Evolutionary conservation across 2,329 filamentous ascomycete genomes (phyloP).

Genomic region (Cladophialophora psammophila): DNA sequence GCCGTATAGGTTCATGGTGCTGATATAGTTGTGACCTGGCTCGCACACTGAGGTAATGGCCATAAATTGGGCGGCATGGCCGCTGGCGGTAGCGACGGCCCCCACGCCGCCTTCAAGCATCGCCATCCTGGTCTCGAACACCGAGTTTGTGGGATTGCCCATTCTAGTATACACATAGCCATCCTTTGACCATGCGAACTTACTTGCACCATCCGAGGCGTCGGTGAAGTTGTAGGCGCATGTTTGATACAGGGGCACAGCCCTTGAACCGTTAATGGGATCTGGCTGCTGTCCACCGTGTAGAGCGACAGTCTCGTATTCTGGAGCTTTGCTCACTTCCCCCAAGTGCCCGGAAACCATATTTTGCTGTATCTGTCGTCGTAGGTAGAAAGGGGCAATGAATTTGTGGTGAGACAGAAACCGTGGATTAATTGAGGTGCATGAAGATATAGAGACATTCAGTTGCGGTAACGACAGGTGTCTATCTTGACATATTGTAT

Average conservation of each 20-base stretch:
- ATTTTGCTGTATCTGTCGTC: conserved; percentile 11
- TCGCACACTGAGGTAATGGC: conserved; percentile 77
- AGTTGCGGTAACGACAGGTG: background rate
- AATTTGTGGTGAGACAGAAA: background rate
- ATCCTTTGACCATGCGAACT: conserved; percentile 94
- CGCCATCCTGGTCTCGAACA: conserved; percentile 76
- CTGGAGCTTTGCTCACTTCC: conserved; percentile 43
- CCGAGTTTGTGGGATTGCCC: conserved; percentile 92
- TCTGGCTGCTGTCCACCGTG: conserved; percentile 85
- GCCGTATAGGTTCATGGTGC: conserved; percentile 84
- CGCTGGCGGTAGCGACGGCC: conserved; percentile 69
- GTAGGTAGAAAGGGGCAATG: background rate
- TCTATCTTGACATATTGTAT: conserved; percentile 1
- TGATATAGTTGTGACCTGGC: conserved; percentile 85
- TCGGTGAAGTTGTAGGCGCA: conserved; percentile 93
- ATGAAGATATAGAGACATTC: background rate
- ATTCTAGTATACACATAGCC: conserved; percentile 98
- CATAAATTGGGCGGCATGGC: conserved; percentile 88
- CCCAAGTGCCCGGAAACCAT: conserved; percentile 47
- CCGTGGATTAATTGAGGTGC: background rate
- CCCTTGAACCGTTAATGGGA: conserved; percentile 80
- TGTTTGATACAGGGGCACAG: conserved; percentile 94
- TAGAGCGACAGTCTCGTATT: conserved; percentile 85
- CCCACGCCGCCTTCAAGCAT: conserved; percentile 74
- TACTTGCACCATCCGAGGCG: conserved; percentile 89